Conservation (phyloP, 306 rosid genomes). For the Pyrus pyrifolia region DNA sequence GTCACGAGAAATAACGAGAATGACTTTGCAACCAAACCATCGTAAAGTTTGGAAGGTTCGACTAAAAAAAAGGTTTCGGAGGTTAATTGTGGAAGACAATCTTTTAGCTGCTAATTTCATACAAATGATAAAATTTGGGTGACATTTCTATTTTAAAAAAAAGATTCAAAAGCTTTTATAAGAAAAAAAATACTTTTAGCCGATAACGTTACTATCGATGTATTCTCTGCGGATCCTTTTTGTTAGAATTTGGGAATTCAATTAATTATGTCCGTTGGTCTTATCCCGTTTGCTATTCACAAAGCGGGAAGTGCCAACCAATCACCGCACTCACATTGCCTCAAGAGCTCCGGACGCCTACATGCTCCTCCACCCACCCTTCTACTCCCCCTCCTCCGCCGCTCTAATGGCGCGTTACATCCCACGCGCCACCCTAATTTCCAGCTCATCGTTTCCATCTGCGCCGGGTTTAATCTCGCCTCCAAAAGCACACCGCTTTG, state of each 20-base stretch:
- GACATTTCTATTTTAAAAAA: background rate
- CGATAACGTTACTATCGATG: background rate
- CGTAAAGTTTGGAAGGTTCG: too few relatives aligned
- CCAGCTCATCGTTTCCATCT: slow-evolving; percentile 2
- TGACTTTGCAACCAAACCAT: too few relatives aligned
- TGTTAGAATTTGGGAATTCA: too few relatives aligned
- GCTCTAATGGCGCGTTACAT: slow-evolving; percentile 46
- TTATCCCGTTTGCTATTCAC: background rate
- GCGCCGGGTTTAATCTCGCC: slow-evolving; percentile 7
- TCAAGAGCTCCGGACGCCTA: background rate
- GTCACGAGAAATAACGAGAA: too few relatives aligned
- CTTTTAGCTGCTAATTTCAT: background rate
- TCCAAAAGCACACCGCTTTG: background rate
- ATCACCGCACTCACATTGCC: background rate
- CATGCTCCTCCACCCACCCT: slow-evolving; percentile 32
- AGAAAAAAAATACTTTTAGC: background rate
- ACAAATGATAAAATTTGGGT: background rate
- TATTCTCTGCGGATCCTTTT: too few relatives aligned
- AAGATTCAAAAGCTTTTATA: background rate
- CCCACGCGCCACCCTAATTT: slow-evolving; percentile 28
- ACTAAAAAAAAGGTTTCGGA: too few relatives aligned
- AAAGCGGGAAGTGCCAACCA: background rate
- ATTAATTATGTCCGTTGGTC: too few relatives aligned
- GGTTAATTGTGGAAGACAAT: too few relatives aligned
- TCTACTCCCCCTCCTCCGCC: slow-evolving; percentile 17